These are phyloP conservation scores for Tilletia indica DNA, from an alignment of 1,284 basidiomycete genomes.

Conservation along the genomic window DNA sequence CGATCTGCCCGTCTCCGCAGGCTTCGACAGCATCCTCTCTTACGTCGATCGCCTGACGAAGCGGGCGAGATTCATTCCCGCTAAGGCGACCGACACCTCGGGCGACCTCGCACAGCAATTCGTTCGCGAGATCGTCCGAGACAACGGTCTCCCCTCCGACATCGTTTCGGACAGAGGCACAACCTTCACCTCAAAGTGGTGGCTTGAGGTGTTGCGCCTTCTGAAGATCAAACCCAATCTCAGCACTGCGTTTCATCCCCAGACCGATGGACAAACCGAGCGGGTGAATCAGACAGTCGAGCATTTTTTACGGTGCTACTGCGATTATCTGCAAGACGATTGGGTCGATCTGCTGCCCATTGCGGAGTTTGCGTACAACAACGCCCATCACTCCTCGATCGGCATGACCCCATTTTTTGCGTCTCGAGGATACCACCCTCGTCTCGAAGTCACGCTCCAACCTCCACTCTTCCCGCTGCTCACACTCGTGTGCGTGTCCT, in stretches of 20 bases:
- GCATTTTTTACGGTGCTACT: constrained; percentile 39
- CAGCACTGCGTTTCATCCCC: constrained; percentile 52
- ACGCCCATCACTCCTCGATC: constrained; percentile 17
- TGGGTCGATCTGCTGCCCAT: constrained; percentile 24
- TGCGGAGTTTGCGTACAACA: constrained; percentile 22
- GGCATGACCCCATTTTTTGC: constrained; percentile 18
- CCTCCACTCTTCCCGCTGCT: not conserved
- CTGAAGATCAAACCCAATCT: constrained; percentile 45
- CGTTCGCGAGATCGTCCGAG: constrained; percentile 49
- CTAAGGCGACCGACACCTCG: constrained; percentile 52
- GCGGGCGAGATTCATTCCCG: constrained; percentile 62
- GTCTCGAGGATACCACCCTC: constrained; percentile 11
- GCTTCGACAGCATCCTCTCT: constrained; percentile 57
- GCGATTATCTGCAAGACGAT: constrained; percentile 26
- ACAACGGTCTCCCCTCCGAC: constrained; percentile 54
- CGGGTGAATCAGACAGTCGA: constrained; percentile 58
- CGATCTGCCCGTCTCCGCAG: constrained; percentile 54
- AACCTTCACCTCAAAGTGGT: too few species aligned
- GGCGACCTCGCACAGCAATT: constrained; percentile 44
- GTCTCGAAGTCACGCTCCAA: constrained; percentile 2
- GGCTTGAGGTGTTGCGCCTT: constrained; percentile 38
- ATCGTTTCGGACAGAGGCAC: constrained; percentile 58
- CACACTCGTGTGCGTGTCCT: not conserved
- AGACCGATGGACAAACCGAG: too few species aligned
- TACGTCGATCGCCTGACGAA: constrained; percentile 58